These are phyloP conservation scores for Tephrocybe rancida DNA, from an alignment of 768 basidiomycete species.

Conservation along the genomic window DNA sequence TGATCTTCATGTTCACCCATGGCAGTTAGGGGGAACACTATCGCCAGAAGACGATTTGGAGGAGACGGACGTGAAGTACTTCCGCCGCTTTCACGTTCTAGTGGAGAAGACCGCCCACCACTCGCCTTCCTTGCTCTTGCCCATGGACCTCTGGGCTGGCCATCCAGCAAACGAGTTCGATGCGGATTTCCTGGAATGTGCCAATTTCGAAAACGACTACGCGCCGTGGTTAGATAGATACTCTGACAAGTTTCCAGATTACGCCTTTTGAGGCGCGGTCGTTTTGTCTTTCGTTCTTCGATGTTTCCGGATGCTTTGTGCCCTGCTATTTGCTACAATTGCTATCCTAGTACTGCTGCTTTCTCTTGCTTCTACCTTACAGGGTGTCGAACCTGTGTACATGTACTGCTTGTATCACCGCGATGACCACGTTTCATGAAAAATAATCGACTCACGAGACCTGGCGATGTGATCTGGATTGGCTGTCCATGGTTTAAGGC, in stretches of 20 bases:
- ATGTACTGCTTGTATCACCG: too few species aligned
- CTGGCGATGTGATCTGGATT: too few species aligned
- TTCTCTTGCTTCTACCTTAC: too few species aligned
- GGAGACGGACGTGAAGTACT: conserved; percentile 1
- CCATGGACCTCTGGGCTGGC: neutral
- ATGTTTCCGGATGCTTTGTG: too few species aligned
- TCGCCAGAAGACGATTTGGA: neutral
- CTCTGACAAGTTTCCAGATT: neutral
- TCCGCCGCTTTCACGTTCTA: conserved; percentile 6
- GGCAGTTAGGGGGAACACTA: neutral
- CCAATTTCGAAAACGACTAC: neutral
- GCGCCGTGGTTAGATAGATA: neutral
- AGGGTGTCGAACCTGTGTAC: too few species aligned
- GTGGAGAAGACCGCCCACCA: neutral
- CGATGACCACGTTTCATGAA: too few species aligned
- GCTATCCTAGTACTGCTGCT: too few species aligned
- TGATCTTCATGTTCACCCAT: too few species aligned
- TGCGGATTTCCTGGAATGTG: neutral
- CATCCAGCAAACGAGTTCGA: neutral
- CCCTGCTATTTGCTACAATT: too few species aligned
- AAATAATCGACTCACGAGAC: too few species aligned
- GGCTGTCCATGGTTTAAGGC: too few species aligned
- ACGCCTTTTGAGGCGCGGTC: neutral
- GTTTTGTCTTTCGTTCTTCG: neutral
- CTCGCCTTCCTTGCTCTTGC: neutral